Conservation (phyloP, 2,329 filamentous ascomycete species). For the Fusarium armeniacum region DNA sequence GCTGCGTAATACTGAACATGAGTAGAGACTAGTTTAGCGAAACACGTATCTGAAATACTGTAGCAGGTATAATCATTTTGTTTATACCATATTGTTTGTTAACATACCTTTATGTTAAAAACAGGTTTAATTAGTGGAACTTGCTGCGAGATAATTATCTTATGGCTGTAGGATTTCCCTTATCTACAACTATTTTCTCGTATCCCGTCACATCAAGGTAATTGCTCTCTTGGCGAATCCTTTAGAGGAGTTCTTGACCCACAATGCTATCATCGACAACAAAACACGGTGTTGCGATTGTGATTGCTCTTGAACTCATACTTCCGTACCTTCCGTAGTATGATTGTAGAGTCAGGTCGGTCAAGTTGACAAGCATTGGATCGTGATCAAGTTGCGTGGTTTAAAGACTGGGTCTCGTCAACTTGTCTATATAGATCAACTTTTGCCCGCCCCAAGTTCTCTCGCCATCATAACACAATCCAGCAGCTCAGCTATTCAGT, state of each 20-base stretch:
- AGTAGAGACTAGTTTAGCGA: too few relatives aligned
- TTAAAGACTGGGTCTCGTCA: neutral
- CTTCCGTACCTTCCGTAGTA: neutral
- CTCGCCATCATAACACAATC: neutral
- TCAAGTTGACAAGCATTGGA: neutral
- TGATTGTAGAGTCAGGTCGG: neutral
- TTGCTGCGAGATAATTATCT: neutral
- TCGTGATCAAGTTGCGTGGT: neutral
- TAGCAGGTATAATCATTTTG: neutral
- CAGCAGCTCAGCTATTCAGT: neutral
- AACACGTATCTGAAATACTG: too few relatives aligned
- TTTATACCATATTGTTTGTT: neutral
- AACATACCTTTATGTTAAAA: neutral
- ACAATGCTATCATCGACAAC: neutral
- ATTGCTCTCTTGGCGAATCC: neutral
- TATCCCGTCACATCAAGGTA: neutral
- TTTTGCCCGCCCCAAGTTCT: neutral
- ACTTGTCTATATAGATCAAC: neutral
- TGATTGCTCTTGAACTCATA: neutral
- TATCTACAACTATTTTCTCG: neutral
- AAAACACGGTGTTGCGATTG: neutral
- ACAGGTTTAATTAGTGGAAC: neutral
- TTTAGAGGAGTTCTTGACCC: neutral
- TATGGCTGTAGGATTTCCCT: neutral
- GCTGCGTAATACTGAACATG: too few relatives aligned